A percentile compares a stretch with the other conserved stretches of the same genome.
Conservation (phyloP, 2,329 filamentous ascomycete genomes). For the Ophiostoma sp. region DNA sequence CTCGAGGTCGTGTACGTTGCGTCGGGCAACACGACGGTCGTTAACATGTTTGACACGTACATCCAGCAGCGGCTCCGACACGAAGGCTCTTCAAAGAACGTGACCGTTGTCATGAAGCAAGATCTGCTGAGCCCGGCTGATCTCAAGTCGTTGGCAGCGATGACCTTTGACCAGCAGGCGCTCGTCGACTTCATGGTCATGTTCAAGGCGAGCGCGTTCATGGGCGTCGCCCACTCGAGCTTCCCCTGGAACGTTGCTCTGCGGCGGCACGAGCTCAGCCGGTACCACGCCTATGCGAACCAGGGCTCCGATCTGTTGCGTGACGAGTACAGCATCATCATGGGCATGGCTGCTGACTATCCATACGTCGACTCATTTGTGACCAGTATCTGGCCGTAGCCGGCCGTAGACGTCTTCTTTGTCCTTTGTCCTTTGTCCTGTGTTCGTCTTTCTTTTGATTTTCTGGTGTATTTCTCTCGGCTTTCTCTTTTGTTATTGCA, state of each 20-base stretch:
- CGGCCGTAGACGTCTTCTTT: background rate
- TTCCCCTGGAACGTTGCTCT: slow-evolving; percentile 35
- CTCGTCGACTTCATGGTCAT: slow-evolving; percentile 34
- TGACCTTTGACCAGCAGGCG: slow-evolving; percentile 35
- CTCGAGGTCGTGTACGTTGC: slow-evolving; percentile 32
- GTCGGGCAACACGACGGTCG: slow-evolving; percentile 31
- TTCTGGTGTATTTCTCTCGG: background rate
- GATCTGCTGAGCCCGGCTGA: slow-evolving; percentile 30
- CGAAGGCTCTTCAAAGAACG: slow-evolving; percentile 14
- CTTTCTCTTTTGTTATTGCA: background rate
- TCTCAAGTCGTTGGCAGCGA: slow-evolving; percentile 25
- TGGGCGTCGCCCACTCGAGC: slow-evolving; percentile 34
- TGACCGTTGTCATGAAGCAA: slow-evolving; percentile 33
- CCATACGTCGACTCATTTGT: slow-evolving; percentile 32
- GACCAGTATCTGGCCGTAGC: slow-evolving; percentile 32
- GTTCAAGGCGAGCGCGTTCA: slow-evolving; percentile 33
- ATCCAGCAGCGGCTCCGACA: slow-evolving; percentile 23
- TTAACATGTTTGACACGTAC: slow-evolving; percentile 28
- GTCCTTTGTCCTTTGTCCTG: background rate
- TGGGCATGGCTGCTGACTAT: slow-evolving; percentile 33
- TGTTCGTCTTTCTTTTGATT: background rate
- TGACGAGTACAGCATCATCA: slow-evolving; percentile 33
- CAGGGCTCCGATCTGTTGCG: slow-evolving; percentile 32
- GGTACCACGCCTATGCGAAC: slow-evolving; percentile 29
- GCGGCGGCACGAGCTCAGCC: slow-evolving; percentile 34